Percentiles rank a stretch among this genome's conserved stretches.
These are phyloP conservation scores for Epichloe sp. DNA, from an alignment of 2,329 filamentous ascomycete species.

Conservation along the genomic window DNA sequence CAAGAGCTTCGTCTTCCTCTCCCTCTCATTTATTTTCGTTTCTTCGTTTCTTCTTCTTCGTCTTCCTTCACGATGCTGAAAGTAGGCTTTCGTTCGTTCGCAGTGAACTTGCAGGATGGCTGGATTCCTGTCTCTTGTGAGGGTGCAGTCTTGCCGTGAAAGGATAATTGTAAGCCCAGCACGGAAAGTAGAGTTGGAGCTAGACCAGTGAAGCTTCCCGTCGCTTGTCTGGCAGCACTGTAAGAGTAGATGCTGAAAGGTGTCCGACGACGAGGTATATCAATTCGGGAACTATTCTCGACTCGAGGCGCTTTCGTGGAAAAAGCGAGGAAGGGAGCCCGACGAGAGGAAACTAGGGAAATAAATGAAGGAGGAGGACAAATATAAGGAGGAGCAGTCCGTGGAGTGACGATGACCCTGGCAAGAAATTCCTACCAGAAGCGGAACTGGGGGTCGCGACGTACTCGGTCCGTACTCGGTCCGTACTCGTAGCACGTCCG, in stretches of 20 bases:
- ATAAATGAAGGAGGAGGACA: neutral
- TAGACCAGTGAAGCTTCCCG: neutral
- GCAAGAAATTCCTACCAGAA: constrained; percentile 5
- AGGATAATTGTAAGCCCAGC: neutral
- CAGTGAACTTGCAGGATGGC: neutral
- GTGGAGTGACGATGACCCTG: constrained; percentile 4
- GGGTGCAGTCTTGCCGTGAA: neutral
- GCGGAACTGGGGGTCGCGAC: constrained; percentile 1
- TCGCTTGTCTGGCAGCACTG: neutral
- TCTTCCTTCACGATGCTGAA: neutral
- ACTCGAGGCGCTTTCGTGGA: neutral
- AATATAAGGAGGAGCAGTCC: neutral
- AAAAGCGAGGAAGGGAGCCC: neutral
- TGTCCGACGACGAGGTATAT: neutral
- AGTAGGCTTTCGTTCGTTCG: neutral
- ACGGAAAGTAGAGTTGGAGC: neutral
- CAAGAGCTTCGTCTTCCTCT: no score
- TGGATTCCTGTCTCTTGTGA: neutral
- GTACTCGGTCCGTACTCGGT: neutral
- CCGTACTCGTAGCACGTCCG: neutral
- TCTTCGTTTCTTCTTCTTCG: neutral
- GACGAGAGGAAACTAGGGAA: neutral
- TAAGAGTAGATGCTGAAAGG: neutral
- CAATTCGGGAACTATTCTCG: no score
- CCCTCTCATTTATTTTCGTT: neutral